Base-by-base conservation (phyloP, 805 yeast genomes). In the Metschnikowia baotianmanensis region DNA sequence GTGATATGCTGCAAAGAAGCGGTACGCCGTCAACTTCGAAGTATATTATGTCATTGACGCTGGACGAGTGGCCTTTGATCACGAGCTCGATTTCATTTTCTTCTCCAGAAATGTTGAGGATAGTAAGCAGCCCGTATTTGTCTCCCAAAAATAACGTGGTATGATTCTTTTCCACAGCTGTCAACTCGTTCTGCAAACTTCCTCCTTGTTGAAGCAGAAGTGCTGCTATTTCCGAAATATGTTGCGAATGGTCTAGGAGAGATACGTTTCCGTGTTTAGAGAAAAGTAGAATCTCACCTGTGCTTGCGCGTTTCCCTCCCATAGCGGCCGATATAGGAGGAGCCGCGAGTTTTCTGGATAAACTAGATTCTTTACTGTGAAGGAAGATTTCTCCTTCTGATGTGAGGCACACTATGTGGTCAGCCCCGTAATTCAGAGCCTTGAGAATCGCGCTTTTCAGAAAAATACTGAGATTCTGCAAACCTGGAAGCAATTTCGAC, bases 21-120 rank as follows among this genome's bases (percentile, higher is more conserved):
- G 61, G 52, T n/a, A 25, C 19, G 0, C 46, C 45, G 0, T 46
- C 61, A 4, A 62, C 40, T 31, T 57, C 52, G 40, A 74, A 72
- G 36, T 56, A 61, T 1, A 57, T 40, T 2, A 77, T 51, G 31
- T 72, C 80, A 43, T 75, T 78, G 12, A 78, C 58, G 9, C 74
- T 59, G 6, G 79, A 74, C 18, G 77, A 74, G 47, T 80, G 83
- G 1, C 79, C 78, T 31, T 73, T 69, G 0, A 63, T 53, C 6
- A 55, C 59, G 50, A 48, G 65, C 7, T 50, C 48, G 3, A 57
- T 46, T 32, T 18, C 21, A 6, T 35, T 38, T 28, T 12, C 11
- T 7, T 33, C 48, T 45, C 49, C 56, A 1, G 57, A 48, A 1
- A 20, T 9, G 22, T 55, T 46, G 7, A 66, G 27, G 26, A 72